Evolutionary conservation across 108 stramenopile species (phyloP), one percentile per base, ranked within the genome.

Genomic region (Bacterosira constricta): DNA sequence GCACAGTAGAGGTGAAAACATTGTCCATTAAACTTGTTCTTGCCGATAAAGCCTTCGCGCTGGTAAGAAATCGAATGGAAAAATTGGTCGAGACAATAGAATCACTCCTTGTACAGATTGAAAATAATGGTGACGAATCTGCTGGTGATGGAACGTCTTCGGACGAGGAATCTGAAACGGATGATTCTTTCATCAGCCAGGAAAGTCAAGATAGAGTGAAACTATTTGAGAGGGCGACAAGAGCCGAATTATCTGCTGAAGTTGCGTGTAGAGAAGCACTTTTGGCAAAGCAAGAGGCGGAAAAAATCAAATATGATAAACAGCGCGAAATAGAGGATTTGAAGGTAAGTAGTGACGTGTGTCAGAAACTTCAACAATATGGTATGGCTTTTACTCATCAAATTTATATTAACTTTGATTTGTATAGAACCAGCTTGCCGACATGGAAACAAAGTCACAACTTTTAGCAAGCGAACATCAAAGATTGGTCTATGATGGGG

Each of bases 191-290:
- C n/a, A 26, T n/a, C 7, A 49, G 39, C 10, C 52, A 69, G 26
- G 80, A 82, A 30, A 32, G 51, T 25, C 63, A 60, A 13, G 90
- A 91, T 31, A 79, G 71, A 15, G 69, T 76, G 46, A 63, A 52
- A 18, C 75, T 91, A 32, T 69, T 81, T 1, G 77, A 88, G 13
- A 64, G 90, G 46, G 90, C 89, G 12, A 82, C 77, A 64, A 65
- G 89, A 39, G 90, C 90, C 4, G 93, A 94, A 67, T 68, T 91
- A 20, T 60, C 82, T 32, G 89, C 93, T 0, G 89, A 94, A 69
- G 37, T 91, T 39, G 90, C 89, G 37, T 86, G 89, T 11, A 75
- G 90, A 55, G 93, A 91, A 63, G 86, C 90, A 13, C 63, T 81
- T 25, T 53, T 89, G 39, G 75, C 85, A 23, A 86, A 83, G 46